phyloP scores from a whole-genome alignment of 2,329 filamentous ascomycete species.

The Capronia coronata region DNA sequence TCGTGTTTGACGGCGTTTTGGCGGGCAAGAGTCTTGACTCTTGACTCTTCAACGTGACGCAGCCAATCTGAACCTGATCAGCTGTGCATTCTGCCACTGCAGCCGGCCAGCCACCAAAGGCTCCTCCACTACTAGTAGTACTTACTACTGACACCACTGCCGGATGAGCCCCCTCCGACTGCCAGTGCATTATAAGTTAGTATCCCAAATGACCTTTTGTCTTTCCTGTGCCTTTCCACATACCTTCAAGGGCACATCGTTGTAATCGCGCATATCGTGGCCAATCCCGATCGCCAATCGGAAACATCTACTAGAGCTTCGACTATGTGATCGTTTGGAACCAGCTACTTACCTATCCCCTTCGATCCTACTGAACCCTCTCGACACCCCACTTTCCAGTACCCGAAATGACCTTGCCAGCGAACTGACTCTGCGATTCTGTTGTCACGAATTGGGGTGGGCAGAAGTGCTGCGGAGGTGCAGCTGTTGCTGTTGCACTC shows the following conservation, averaged over 20 bases:
- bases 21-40: not conserved
- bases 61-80: too few species aligned
- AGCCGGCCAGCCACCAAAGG: not conserved
- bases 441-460: not conserved
- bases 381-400: slow-evolving; percentile 6
- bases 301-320: not conserved
- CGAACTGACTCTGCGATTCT: slow-evolving; percentile 1
- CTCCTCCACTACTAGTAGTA: too few species aligned
- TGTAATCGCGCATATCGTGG: not conserved
- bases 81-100: too few species aligned
- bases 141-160: not conserved
- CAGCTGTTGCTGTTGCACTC: not conserved
- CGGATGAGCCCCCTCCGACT: not conserved
- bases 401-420: slow-evolving; percentile 13
- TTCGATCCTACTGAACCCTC: not conserved
- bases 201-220: not conserved
- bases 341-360: slow-evolving; percentile 2
- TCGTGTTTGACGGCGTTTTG: not conserved
- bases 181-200: too few species aligned
- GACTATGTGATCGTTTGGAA: slow-evolving; percentile 15
- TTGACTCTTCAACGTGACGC: too few species aligned
- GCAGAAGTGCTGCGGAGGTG: not conserved
- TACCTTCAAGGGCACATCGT: too few species aligned
- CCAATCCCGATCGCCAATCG: not conserved
- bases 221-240: not conserved